Percentiles rank a stretch among this genome's conserved stretches.
Conservation (phyloP, 2,329 filamentous ascomycete genomes). For the Aschersonia sp. region DNA sequence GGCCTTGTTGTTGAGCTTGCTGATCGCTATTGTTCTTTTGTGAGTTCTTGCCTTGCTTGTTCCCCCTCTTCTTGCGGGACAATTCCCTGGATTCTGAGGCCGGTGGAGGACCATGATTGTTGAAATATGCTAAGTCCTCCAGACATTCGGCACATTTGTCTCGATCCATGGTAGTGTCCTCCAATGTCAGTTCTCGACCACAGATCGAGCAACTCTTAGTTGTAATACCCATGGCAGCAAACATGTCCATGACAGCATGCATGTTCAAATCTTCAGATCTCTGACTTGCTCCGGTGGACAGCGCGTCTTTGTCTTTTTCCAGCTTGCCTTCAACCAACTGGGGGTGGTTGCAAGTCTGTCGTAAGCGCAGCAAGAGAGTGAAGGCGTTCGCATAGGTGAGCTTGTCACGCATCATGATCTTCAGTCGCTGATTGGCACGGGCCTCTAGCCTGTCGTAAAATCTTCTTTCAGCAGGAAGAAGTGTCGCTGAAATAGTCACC, state of each 20-base stretch:
- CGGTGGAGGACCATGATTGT: slow-evolving; percentile 26
- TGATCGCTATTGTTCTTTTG: slow-evolving; percentile 6
- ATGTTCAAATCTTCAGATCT: slow-evolving; percentile 48
- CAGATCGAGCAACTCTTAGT: slow-evolving; percentile 75
- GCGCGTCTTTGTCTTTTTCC: slow-evolving; percentile 73
- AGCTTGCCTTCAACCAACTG: slow-evolving; percentile 76
- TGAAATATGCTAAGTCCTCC: slow-evolving; percentile 54
- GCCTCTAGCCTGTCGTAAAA: slow-evolving; percentile 80
- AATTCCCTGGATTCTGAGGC: slow-evolving; percentile 23
- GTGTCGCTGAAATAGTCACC: slow-evolving; percentile 62
- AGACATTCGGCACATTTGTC: slow-evolving; percentile 60
- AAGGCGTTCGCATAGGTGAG: slow-evolving; percentile 89
- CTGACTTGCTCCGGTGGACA: slow-evolving; percentile 47
- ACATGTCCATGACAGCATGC: slow-evolving; percentile 72
- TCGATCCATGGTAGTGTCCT: slow-evolving; percentile 23
- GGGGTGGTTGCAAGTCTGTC: slow-evolving; percentile 92
- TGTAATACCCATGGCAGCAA: slow-evolving; percentile 69
- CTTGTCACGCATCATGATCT: slow-evolving; percentile 75
- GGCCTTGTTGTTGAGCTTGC: slow-evolving; percentile 10
- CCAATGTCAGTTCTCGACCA: slow-evolving; percentile 48
- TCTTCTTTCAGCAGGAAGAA: slow-evolving; percentile 63
- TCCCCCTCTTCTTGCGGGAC: slow-evolving; percentile 10
- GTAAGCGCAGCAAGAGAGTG: slow-evolving; percentile 75
- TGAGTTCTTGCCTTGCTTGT: slow-evolving; percentile 4
- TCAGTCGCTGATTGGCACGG: slow-evolving; percentile 73